phyloP scores from a whole-genome alignment of 2,329 filamentous ascomycete species.

The Phaeosphaeriaceae sp. region DNA sequence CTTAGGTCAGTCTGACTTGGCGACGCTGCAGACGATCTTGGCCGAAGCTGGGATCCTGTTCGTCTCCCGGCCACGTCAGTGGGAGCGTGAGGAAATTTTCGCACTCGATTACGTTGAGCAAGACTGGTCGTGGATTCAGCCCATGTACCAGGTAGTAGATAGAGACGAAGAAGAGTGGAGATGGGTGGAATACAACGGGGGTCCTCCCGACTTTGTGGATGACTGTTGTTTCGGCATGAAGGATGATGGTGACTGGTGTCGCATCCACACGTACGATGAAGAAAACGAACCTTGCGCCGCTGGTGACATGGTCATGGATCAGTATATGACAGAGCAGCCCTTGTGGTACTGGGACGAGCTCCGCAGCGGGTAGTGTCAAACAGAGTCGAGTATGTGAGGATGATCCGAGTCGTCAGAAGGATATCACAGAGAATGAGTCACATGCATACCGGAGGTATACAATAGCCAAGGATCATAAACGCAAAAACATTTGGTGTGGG shows the following conservation, averaged over 20 bases:
- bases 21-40: background rate
- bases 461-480: too few relatives aligned
- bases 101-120: background rate
- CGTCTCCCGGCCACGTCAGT: background rate
- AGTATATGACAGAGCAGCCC: background rate
- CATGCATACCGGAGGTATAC: too few relatives aligned
- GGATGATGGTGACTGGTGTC: background rate
- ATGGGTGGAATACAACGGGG: background rate
- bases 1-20: too few relatives aligned
- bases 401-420: background rate
- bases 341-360: background rate
- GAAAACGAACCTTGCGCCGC: background rate
- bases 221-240: background rate
- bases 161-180: background rate
- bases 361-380: background rate
- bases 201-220: background rate
- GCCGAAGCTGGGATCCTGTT: background rate
- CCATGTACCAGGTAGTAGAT: background rate
- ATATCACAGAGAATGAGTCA: background rate
- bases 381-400: background rate
- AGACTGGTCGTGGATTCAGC: background rate
- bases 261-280: background rate
- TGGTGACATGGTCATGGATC: background rate
- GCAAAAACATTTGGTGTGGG: too few relatives aligned
- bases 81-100: too few relatives aligned